Conservation (phyloP, 306 rosid genomes). For the Luffa acutangula region DNA sequence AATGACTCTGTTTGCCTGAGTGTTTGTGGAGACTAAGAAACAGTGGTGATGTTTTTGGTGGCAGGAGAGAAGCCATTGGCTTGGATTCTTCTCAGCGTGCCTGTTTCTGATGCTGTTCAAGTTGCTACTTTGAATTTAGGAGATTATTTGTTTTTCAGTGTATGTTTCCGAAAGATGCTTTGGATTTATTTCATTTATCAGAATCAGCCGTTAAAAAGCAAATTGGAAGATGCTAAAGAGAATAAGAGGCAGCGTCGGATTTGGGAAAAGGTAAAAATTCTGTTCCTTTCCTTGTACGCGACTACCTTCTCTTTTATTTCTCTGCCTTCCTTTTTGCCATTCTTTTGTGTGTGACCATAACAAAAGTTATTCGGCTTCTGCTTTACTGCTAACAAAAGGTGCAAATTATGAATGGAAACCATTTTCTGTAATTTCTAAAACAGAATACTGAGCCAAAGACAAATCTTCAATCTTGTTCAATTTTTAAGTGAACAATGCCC, state of each 20-base stretch:
- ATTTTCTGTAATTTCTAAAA: background rate
- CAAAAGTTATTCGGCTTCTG: constrained; percentile 5
- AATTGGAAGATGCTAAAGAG: background rate
- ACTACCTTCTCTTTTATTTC: background rate
- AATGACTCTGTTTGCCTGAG: background rate
- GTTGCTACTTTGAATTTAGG: constrained; percentile 20
- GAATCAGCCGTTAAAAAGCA: constrained; percentile 14
- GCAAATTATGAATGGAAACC: background rate
- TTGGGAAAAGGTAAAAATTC: constrained; percentile 32
- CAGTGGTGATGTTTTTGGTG: background rate
- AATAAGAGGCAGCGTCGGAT: constrained; percentile 21
- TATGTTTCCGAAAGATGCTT: constrained; percentile 6
- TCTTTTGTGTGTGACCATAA: constrained; percentile 4
- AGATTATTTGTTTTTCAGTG: constrained; percentile 20
- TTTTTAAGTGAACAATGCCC: background rate
- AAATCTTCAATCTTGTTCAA: background rate
- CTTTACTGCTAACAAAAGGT: background rate
- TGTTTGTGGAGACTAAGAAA: background rate
- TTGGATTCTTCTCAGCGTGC: constrained; percentile 17
- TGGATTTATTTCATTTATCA: constrained; percentile 3
- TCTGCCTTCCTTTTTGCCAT: background rate
- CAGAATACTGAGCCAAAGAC: background rate
- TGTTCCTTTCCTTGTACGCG: constrained; percentile 38
- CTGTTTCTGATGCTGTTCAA: constrained; percentile 24
- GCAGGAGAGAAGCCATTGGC: constrained; percentile 30